Evolutionary conservation across 768 basidiomycete species (phyloP).

Genomic region (Amanita brunnescens): DNA sequence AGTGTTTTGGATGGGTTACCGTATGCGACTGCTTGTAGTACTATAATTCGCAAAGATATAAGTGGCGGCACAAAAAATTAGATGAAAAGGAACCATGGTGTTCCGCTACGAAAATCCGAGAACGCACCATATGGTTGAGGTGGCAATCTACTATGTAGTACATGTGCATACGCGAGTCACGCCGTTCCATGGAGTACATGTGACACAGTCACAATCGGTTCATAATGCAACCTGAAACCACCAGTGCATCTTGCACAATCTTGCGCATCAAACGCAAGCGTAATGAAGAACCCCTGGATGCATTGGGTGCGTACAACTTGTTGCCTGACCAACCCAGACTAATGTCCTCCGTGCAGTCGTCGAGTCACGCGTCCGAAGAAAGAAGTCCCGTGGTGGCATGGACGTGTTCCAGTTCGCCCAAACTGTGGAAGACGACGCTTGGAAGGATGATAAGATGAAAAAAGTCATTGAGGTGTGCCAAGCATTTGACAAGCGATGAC

Average conservation of each 20-base stretch:
- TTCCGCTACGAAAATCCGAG: no score
- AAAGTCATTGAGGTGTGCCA: slow-evolving; percentile 53
- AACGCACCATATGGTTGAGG: no score
- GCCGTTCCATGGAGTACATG: not conserved
- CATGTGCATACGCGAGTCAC: no score
- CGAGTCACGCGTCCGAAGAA: slow-evolving; percentile 50
- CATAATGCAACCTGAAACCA: slow-evolving; percentile 23
- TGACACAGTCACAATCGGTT: not conserved
- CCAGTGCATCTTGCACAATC: slow-evolving; percentile 49
- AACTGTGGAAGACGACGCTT: slow-evolving; percentile 62
- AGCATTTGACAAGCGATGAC: not conserved
- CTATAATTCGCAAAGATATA: no score
- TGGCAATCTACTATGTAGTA: no score
- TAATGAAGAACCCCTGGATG: slow-evolving; percentile 76
- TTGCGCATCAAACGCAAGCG: slow-evolving; percentile 78
- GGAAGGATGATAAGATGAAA: slow-evolving; percentile 51
- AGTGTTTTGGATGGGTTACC: no score
- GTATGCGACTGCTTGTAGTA: no score
- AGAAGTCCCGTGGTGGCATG: slow-evolving; percentile 45
- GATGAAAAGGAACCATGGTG: no score
- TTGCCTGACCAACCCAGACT: slow-evolving; percentile 9
- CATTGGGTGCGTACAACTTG: slow-evolving; percentile 44
- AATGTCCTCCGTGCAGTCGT: slow-evolving; percentile 36
- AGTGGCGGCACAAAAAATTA: no score
- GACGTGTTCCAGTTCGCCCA: slow-evolving; percentile 77